Percentiles rank a stretch among this genome's conserved stretches.
These are phyloP conservation scores for Quercus alba DNA, from an alignment of 306 rosid species.

Conservation along the genomic window DNA sequence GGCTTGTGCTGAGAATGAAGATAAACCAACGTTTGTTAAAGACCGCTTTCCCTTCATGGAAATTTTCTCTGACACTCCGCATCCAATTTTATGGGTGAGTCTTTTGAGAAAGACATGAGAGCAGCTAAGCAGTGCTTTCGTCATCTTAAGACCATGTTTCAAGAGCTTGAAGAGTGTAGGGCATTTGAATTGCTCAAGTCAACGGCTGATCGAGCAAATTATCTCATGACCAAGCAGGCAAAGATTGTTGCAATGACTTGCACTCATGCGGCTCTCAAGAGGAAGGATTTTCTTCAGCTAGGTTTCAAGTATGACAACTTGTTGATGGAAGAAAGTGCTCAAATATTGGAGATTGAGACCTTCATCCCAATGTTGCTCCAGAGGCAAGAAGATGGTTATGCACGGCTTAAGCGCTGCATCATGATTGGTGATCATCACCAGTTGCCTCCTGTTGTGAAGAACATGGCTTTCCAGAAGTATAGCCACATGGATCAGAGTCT, in stretches of 20 bases:
- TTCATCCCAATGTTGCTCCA: conserved; percentile 98
- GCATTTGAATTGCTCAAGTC: conserved; percentile 96
- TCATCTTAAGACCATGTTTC: conserved; percentile 91
- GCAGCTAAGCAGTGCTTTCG: conserved; percentile 83
- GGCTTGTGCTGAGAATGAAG: conserved; percentile 69
- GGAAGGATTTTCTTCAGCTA: conserved; percentile 90
- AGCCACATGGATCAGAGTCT: conserved; percentile 98
- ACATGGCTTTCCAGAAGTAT: conserved; percentile 97
- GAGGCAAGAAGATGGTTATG: conserved; percentile 98
- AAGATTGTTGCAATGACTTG: conserved; percentile 99
- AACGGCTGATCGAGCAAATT: conserved; percentile 95
- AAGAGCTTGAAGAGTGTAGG: conserved; percentile 98
- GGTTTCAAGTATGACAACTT: conserved; percentile 99
- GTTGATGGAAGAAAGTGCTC: conserved; percentile 99
- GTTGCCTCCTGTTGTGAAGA: conserved; percentile 97
- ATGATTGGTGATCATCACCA: conserved; percentile 98
- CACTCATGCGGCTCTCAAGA: conserved; percentile 95
- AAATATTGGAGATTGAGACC: conserved; percentile 95
- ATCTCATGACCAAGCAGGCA: conserved; percentile 97
- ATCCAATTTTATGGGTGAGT: conserved; percentile 71
- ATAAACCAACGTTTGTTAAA: conserved; percentile 61
- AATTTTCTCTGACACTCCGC: conserved; percentile 64
- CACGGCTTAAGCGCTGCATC: conserved; percentile 95
- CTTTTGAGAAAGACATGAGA: conserved; percentile 84
- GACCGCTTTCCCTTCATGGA: conserved; percentile 97